Base-by-base conservation (phyloP, 75 land plant genomes). In the Gnetum montanum region DNA sequence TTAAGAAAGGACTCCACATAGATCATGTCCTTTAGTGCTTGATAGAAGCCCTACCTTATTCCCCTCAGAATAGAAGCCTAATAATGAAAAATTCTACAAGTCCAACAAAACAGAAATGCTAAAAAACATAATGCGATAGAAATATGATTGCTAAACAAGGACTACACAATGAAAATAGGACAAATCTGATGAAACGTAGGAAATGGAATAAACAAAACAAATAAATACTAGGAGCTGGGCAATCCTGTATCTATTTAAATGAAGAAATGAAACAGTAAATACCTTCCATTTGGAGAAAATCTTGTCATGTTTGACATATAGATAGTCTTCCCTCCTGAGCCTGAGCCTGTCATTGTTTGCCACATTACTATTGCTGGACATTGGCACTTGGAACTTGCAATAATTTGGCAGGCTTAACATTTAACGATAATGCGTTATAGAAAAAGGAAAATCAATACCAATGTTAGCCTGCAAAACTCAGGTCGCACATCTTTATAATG, bases 221-320 rank as follows among this genome's bases (percentile, higher is more conserved):
- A n/a, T n/a, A n/a, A n/a, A n/a, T n/a, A n/a, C n/a, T n/a, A n/a
- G n/a, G n/a, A n/a, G n/a, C n/a, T n/a, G n/a, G n/a, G n/a, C n/a
- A n/a, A n/a, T n/a, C n/a, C n/a, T n/a, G n/a, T n/a, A n/a, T n/a
- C 6, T 1, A 28, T 0, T 22, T 31, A 37, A 24, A 52, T 24
- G 43, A 46, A 10, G 30, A 45, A 10, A 15, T 10, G 15, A 15
- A 40, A 15, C 10, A 40, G 16, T 11, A 1, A 24, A 22, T 31
- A 60, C 74, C 75, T 66, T 49, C 75, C 75, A 72, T 10, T 25
- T 13, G 36, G 75, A 72, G 75, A 72, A 66, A 34, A 51, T 43
- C 25, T 65, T 43, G 47, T 72, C 75, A 54, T 72, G 75, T 30
- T 57, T 60, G 55, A 69, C 66, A 31, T 49, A 60, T 3, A 5